These are phyloP conservation scores for Barbatosphaeria neglecta DNA, from an alignment of 495 filamentous ascomycete species.

Conservation along the genomic window DNA sequence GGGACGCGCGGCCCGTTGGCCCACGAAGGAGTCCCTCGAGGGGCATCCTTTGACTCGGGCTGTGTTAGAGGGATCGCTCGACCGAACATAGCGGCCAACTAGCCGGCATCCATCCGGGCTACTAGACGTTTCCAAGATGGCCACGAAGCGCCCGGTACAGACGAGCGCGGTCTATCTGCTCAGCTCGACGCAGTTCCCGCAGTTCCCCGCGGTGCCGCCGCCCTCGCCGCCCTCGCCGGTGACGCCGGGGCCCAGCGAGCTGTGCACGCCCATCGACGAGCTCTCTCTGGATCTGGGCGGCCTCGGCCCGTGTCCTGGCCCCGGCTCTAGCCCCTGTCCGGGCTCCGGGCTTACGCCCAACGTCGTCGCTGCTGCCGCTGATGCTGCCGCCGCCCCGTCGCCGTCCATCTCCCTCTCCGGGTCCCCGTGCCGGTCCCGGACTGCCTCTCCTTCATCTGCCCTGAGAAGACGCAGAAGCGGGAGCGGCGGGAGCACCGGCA, in stretches of 20 bases:
- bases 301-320: too few species aligned
- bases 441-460: background rate
- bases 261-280: constrained; percentile 25
- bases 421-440: background rate
- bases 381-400: constrained; percentile 17
- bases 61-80: too few species aligned
- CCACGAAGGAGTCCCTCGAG: too few species aligned
- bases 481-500: too few species aligned
- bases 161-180: constrained; percentile 45
- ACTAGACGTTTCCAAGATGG: too few species aligned
- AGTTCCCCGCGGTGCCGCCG: constrained; percentile 27
- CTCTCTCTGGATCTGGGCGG: constrained; percentile 19
- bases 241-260: constrained; percentile 31
- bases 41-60: too few species aligned
- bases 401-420: constrained; percentile 1
- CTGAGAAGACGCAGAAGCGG: too few species aligned
- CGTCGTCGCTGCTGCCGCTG: constrained; percentile 6
- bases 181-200: constrained; percentile 24
- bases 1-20: too few species aligned
- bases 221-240: constrained; percentile 40
- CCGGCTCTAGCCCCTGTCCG: too few species aligned
- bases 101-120: too few species aligned
- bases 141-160: constrained; percentile 35
- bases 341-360: constrained; percentile 11
- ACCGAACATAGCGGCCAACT: too few species aligned